A percentile compares a stretch with the other conserved stretches of the same genome.
These are phyloP conservation scores for Aspergillus nanangensis DNA, from an alignment of 495 filamentous ascomycete species.

Conservation along the genomic window DNA sequence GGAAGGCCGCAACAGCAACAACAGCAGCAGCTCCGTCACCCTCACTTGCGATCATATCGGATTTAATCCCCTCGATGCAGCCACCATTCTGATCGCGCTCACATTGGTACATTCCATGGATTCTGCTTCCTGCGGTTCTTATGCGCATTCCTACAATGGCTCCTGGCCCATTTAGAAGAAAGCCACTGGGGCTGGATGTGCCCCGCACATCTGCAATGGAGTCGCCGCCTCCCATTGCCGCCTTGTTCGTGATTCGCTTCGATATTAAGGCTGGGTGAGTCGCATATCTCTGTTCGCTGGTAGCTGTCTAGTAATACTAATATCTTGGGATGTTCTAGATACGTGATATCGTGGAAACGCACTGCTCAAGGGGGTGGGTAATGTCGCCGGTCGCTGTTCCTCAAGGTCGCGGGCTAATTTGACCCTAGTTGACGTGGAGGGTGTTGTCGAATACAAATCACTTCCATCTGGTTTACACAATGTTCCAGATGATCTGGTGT, in stretches of 20 bases:
- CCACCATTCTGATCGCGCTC: conserved; percentile 6
- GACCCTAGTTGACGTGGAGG: conserved; percentile 71
- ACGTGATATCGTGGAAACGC: conserved; percentile 83
- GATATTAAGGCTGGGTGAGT: conserved; percentile 77
- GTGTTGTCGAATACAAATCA: conserved; percentile 90
- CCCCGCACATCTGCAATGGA: conserved; percentile 31
- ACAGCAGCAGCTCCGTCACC: too few relatives aligned
- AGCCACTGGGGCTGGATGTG: conserved; percentile 30
- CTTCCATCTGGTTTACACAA: conserved; percentile 90
- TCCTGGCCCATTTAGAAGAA: conserved; percentile 24
- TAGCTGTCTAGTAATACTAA: too few relatives aligned
- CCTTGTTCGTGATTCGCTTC: conserved; percentile 83
- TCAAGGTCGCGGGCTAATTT: conserved; percentile 13
- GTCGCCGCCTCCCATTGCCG: conserved; percentile 64
- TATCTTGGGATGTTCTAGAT: too few relatives aligned
- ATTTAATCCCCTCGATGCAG: conserved; percentile 3
- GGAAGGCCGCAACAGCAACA: conserved; percentile 7
- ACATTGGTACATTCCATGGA: conserved; percentile 15
- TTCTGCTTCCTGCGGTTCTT: conserved; percentile 5
- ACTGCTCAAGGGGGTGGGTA: conserved; percentile 55
- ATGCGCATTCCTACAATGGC: conserved; percentile 22
- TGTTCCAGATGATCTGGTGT: conserved; percentile 82
- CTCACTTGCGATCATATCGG: neutral
- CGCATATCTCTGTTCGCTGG: conserved; percentile 1
- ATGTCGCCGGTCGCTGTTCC: conserved; percentile 1